Base-by-base conservation (phyloP, 176 grass and related monocot genomes). In the Carex kokanica region DNA sequence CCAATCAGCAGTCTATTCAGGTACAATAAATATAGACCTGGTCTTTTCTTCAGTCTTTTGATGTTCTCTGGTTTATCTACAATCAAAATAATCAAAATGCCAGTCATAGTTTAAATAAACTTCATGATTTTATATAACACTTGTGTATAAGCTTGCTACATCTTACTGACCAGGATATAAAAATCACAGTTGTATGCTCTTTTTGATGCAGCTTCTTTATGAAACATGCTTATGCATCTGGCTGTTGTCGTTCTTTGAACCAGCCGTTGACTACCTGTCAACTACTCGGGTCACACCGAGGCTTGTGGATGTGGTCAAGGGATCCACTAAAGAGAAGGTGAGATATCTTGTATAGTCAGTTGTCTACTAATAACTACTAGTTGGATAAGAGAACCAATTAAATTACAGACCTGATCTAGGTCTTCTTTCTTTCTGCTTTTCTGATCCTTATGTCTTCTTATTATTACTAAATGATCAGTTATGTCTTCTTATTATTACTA, bases 261-360 rank as follows among this genome's bases (percentile, higher is more conserved):
- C 78, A 68, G 96, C 96, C 4, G 64, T 99, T 72, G 89, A 95
- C 69, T 95, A 99, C 84, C 84, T 99, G 20, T 94, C 91, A 88
- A 99, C 93, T 49, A 95, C 96, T 53, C 91, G 88, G 79, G 91
- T 95, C 62, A 88, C 91, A 78, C 93, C 96, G 83, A 95, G 93
- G 88, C 93, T 99, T 21, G 60, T 95, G 31, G 96, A 95, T 45
- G 96, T 92, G 90, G 93, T 95, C 84, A 99, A 99, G 87, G 85
- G 93, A 52, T 95, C 93, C 77, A 99, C 96, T 38, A 99, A 95
- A 86, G 96, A 99, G 72, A 99, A 99, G 93, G 96, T 95, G 66
- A 81, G 38, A 34, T 4, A 53, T 53, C 20, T 81, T 40, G 5
- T 61, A 15, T 14, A 24, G 54, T 81, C 23, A 21, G 31, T 29